Conservation (phyloP, 148 eudicot species). For the Silene conica region DNA sequence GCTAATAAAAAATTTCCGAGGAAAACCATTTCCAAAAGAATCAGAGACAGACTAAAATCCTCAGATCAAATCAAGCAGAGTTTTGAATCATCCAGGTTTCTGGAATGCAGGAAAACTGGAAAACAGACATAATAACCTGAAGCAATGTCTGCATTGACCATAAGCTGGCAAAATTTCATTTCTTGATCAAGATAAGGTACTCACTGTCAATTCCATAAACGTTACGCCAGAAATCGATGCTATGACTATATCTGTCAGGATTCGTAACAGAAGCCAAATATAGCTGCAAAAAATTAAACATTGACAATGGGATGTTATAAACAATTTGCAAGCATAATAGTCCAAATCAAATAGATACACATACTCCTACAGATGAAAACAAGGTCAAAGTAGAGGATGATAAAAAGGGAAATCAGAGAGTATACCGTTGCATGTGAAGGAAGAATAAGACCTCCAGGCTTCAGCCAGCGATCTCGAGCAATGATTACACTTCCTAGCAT, state of each 20-base stretch:
- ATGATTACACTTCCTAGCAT: conserved; percentile 96
- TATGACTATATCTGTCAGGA: conserved; percentile 85
- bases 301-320: conserved; percentile 18
- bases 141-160: not conserved
- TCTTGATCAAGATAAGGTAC: conserved; percentile 12
- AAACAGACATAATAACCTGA: not conserved
- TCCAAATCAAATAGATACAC: conserved; percentile 3
- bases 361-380: not conserved
- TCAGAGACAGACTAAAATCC: conserved; percentile 1
- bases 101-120: not conserved
- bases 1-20: not conserved
- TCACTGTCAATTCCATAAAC: conserved; percentile 94
- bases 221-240: conserved; percentile 96
- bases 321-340: conserved; percentile 8
- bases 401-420: conserved; percentile 5
- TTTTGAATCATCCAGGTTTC: conserved; percentile 3
- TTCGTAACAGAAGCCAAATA: conserved; percentile 89
- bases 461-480: conserved; percentile 98
- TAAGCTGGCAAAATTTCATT: not conserved
- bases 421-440: conserved; percentile 89
- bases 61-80: not conserved
- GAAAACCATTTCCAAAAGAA: not conserved
- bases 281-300: conserved; percentile 51
- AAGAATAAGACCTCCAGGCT: conserved; percentile 98
- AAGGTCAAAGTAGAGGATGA: conserved; percentile 4